Evolutionary conservation across 768 basidiomycete species (phyloP), one percentile per base, ranked within the genome.

Genomic region (Paxillus ammoniavirescens): DNA sequence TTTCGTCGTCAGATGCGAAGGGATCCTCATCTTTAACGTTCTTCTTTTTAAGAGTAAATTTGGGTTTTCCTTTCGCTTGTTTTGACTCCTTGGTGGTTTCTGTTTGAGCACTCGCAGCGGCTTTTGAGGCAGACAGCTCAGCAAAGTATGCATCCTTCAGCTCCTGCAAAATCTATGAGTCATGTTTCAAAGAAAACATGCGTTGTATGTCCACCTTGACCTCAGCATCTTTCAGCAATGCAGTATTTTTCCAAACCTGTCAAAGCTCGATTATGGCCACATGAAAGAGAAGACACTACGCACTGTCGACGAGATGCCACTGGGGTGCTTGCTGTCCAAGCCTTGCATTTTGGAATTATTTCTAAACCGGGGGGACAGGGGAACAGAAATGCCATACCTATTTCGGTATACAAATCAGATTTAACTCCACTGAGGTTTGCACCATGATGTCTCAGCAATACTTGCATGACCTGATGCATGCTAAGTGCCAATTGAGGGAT

Each of bases 291-390:
- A 15, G 8, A 23, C 46, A 30, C 2, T 13, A 66, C 77, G 43
- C 53, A 86, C 88, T 55, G 88, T 89, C 21, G 88, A 84, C 38
- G 77, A 80, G 47, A 91, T 77, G 8, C 87, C 85, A 63, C 86
- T 88, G 0, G 83, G 67, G 63, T 90, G 89, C 63, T 91, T 91
- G 68, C 87, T 89, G 59, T 89, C 86, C 52, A 91, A 71, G 1
- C 84, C 86, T 83, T 60, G n/a, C 47, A 53, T 30, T n/a, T n/a
- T 2, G 44, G 36, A 35, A n/a, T 54, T 9, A 56, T 31, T 17
- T 4, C 40, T 28, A 5, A 1, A 12, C 8, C 17, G 31, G 28
- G 21, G 3, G 33, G 0, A 15, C n/a, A 30, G 23, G 14, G 42
- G 9, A 12, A 1, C 3, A 37, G n/a, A 41, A 2, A 47, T n/a